Conservation (phyloP, 768 basidiomycete species). For the Phaeotremella fagi region DNA sequence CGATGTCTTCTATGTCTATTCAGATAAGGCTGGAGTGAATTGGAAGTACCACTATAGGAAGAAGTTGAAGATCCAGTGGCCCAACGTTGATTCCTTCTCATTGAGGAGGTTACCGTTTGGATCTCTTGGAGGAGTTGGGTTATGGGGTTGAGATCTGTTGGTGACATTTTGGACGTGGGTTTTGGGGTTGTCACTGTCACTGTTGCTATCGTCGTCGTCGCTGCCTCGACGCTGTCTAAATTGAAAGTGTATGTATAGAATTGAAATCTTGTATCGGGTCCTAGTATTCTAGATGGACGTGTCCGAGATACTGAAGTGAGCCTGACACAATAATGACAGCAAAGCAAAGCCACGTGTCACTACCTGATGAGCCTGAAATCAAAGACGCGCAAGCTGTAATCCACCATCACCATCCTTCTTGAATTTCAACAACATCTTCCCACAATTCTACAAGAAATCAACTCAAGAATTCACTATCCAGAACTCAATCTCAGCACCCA, state of each 20-base stretch:
- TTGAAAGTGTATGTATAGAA: too few relatives aligned
- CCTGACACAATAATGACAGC: too few relatives aligned
- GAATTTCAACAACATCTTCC: background rate
- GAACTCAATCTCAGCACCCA: too few relatives aligned
- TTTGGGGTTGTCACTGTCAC: too few relatives aligned
- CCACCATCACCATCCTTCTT: background rate
- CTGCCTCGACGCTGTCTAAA: too few relatives aligned
- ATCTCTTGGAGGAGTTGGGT: constrained; percentile 78
- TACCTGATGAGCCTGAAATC: background rate
- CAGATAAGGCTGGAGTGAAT: constrained; percentile 23
- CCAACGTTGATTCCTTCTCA: constrained; percentile 99
- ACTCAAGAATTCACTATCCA: too few relatives aligned
- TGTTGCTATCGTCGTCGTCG: too few relatives aligned
- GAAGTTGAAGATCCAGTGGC: constrained; percentile 54
- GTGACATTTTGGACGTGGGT: constrained; percentile 18
- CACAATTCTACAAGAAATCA: too few relatives aligned
- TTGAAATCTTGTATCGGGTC: too few relatives aligned
- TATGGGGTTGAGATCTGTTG: constrained; percentile 32
- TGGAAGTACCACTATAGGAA: constrained; percentile 22
- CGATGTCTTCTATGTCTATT: constrained; percentile 8
- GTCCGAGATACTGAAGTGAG: too few relatives aligned
- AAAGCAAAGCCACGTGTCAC: too few relatives aligned
- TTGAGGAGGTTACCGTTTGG: constrained; percentile 79
- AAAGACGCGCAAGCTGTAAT: background rate
- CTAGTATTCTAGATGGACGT: too few relatives aligned